These are phyloP conservation scores for Starmera quercuum DNA, from an alignment of 805 yeast genomes.

Conservation along the genomic window DNA sequence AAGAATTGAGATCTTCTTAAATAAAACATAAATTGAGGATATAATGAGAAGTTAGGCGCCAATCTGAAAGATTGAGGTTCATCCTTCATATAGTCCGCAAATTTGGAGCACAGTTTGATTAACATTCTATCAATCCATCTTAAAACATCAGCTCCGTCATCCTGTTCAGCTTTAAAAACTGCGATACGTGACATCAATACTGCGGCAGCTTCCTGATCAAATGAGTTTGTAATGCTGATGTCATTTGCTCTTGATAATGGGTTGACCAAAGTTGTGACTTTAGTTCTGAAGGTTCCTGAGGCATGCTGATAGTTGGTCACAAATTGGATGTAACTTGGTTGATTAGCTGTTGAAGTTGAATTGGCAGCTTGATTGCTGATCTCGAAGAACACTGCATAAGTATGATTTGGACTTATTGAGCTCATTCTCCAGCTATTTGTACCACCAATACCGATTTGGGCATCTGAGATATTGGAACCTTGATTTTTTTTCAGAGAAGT, in stretches of 20 bases:
- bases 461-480: slow-evolving; percentile 74
- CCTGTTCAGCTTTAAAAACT: slow-evolving; percentile 71
- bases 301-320: slow-evolving; percentile 92
- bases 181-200: slow-evolving; percentile 89
- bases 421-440: slow-evolving; percentile 85
- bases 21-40: slow-evolving; percentile 95
- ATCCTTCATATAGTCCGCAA: slow-evolving; percentile 88
- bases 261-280: slow-evolving; percentile 80
- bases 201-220: slow-evolving; percentile 98
- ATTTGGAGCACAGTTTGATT: slow-evolving; percentile 83
- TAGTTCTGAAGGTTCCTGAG: slow-evolving; percentile 80
- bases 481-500: slow-evolving; percentile 59
- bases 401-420: slow-evolving; percentile 76
- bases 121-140: slow-evolving; percentile 93
- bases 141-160: slow-evolving; percentile 87
- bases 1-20: slow-evolving; percentile 93
- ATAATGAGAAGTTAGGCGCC: slow-evolving; percentile 74
- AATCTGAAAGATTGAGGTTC: slow-evolving; percentile 77
- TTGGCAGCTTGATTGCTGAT: slow-evolving; percentile 38
- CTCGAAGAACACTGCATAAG: slow-evolving; percentile 88
- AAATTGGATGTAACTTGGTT: slow-evolving; percentile 61
- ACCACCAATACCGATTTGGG: slow-evolving; percentile 92
- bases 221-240: slow-evolving; percentile 51
- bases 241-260: slow-evolving; percentile 48
- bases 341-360: slow-evolving; percentile 14